These are phyloP conservation scores for Castanea sativa DNA, from an alignment of 306 rosid genomes.

Conservation along the genomic window DNA sequence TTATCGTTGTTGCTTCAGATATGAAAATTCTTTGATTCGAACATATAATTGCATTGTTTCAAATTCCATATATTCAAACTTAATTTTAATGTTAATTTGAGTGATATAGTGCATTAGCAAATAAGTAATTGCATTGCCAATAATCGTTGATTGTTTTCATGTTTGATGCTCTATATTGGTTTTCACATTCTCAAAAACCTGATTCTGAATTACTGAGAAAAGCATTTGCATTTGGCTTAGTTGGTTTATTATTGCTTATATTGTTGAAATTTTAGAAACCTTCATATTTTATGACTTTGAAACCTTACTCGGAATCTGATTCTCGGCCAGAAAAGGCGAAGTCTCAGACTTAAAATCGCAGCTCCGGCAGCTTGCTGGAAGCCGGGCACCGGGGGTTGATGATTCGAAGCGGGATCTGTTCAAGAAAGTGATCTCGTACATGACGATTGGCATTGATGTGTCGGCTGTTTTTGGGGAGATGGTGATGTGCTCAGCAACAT, in stretches of 20 bases:
- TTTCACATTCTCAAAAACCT: neutral
- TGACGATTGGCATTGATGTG: conserved; percentile 95
- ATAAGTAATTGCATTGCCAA: neutral
- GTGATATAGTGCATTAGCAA: neutral
- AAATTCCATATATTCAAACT: neutral
- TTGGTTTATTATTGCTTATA: conserved; percentile 9
- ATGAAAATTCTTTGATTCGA: neutral
- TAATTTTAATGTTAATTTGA: neutral
- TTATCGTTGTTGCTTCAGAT: neutral
- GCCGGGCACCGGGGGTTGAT: conserved; percentile 95
- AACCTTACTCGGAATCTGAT: conserved; percentile 21
- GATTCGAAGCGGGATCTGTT: conserved; percentile 96
- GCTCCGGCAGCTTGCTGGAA: conserved; percentile 98
- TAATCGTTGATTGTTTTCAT: neutral
- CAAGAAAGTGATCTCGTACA: conserved; percentile 95
- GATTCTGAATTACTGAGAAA: conserved; percentile 8
- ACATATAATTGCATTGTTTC: neutral
- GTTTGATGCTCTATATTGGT: neutral
- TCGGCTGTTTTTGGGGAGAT: conserved; percentile 94
- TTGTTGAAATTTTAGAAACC: neutral
- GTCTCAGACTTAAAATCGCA: conserved; percentile 89
- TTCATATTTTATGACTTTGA: neutral
- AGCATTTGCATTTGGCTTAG: conserved; percentile 19
- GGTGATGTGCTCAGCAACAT: conserved; percentile 98
- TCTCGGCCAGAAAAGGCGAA: conserved; percentile 75